Percentiles rank a stretch among this genome's conserved stretches.
These are phyloP conservation scores for Sanghuangporus sanghuang DNA, from an alignment of 1,284 basidiomycete species.

Conservation along the genomic window DNA sequence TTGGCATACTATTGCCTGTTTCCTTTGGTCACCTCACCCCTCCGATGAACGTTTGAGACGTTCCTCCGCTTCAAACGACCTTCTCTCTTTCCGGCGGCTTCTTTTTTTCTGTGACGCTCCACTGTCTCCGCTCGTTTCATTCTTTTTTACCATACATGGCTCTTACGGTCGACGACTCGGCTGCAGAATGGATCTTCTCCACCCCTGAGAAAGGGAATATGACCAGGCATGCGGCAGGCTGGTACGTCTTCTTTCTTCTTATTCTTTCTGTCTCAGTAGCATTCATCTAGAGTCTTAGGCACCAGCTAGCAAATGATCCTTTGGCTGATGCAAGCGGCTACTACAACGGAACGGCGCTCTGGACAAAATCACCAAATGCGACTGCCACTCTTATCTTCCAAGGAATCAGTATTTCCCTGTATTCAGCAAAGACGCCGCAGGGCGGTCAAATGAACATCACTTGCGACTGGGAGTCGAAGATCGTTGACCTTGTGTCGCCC, in stretches of 20 bases:
- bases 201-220: background rate
- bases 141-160: slow-evolving; percentile 2
- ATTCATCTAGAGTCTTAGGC: background rate
- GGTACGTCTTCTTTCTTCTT: background rate
- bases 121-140: background rate
- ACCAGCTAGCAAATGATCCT: slow-evolving; percentile 4
- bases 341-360: background rate
- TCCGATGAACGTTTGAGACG: background rate
- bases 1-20: background rate
- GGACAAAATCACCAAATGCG: slow-evolving; percentile 7
- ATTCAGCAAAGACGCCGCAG: slow-evolving; percentile 4
- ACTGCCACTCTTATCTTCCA: slow-evolving; percentile 11
- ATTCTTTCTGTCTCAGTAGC: background rate
- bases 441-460: slow-evolving; percentile 8
- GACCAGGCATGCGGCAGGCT: background rate
- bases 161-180: slow-evolving; percentile 2
- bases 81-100: background rate
- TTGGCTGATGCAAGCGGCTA: background rate
- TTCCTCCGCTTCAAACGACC: background rate
- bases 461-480: background rate
- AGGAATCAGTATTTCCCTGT: slow-evolving; percentile 3
- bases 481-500: background rate
- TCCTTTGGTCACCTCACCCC: background rate
- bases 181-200: slow-evolving; percentile 8
- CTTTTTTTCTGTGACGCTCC: background rate